Percentiles rank a stretch among this genome's conserved stretches.
Conservation (phyloP, 2,329 filamentous ascomycete species). For the Ophiostoma angusticollis region DNA sequence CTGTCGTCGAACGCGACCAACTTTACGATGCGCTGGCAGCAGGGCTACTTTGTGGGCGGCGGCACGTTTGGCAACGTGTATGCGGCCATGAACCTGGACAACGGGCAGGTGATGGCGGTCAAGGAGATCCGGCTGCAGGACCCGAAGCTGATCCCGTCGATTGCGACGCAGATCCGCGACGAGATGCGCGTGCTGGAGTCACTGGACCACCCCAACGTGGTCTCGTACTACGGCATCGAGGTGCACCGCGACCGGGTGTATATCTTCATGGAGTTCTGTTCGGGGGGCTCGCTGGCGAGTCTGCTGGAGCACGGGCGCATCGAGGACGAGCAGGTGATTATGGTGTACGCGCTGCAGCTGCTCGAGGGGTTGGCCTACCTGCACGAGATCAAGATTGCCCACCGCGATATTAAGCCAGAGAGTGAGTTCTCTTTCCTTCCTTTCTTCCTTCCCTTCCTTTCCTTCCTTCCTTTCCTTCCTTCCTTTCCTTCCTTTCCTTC, state of each 20-base stretch:
- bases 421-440: slow-evolving; percentile 43
- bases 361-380: slow-evolving; percentile 89
- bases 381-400: slow-evolving; percentile 81
- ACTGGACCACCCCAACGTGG: slow-evolving; percentile 92
- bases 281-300: slow-evolving; percentile 79
- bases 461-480: neutral
- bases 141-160: slow-evolving; percentile 86
- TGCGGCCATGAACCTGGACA: slow-evolving; percentile 92
- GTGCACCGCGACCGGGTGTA: slow-evolving; percentile 99
- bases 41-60: slow-evolving; percentile 94
- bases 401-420: slow-evolving; percentile 96
- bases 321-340: slow-evolving; percentile 93
- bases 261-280: slow-evolving; percentile 99
- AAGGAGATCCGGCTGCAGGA: slow-evolving; percentile 97
- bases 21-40: slow-evolving; percentile 92
- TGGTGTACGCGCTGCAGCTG: slow-evolving; percentile 90
- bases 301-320: slow-evolving; percentile 91
- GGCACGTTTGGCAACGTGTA: slow-evolving; percentile 97
- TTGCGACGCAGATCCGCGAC: slow-evolving; percentile 86
- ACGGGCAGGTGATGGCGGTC: slow-evolving; percentile 92
- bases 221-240: slow-evolving; percentile 95
- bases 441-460: neutral
- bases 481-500: neutral
- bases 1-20: slow-evolving; percentile 91
- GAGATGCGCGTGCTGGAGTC: slow-evolving; percentile 96